These are phyloP conservation scores for Amanita muscaria DNA, from an alignment of 768 basidiomycete genomes.

Conservation along the genomic window DNA sequence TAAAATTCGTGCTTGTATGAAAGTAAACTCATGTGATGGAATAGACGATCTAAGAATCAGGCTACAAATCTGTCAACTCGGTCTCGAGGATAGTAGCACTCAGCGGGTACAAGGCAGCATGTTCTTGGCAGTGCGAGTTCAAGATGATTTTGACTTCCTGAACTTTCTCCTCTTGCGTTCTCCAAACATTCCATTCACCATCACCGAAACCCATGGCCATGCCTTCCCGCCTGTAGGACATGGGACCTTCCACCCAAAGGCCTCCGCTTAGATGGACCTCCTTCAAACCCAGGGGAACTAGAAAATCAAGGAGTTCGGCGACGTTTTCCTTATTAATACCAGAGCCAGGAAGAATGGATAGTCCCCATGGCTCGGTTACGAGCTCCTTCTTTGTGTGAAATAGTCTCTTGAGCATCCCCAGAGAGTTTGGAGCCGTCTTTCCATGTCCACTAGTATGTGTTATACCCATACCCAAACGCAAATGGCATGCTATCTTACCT, in stretches of 20 bases:
- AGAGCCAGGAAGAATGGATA: constrained; percentile 63
- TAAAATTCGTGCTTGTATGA: too few relatives aligned
- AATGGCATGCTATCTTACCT: constrained; percentile 38
- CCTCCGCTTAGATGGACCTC: constrained; percentile 77
- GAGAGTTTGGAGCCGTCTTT: constrained; percentile 30
- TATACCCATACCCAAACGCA: not conserved
- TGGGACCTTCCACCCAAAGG: constrained; percentile 46
- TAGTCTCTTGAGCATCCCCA: constrained; percentile 33
- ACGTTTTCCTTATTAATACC: constrained; percentile 59
- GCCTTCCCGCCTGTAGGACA: constrained; percentile 40
- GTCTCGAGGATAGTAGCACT: not conserved
- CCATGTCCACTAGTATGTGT: constrained; percentile 41
- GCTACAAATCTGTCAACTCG: not conserved
- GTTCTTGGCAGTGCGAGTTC: constrained; percentile 27
- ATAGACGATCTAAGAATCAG: not conserved
- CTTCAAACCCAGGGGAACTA: constrained; percentile 47
- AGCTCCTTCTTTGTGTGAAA: constrained; percentile 27
- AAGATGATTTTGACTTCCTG: constrained; percentile 40
- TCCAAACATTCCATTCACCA: constrained; percentile 64
- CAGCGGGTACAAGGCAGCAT: constrained; percentile 7
- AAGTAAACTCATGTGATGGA: not conserved
- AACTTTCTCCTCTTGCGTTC: constrained; percentile 45
- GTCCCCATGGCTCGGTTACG: constrained; percentile 29
- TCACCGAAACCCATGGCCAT: constrained; percentile 62
- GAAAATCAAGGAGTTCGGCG: constrained; percentile 34